Evolutionary conservation across 2,329 filamentous ascomycete genomes (phyloP).

Genomic region (Cladosporium sp.): DNA sequence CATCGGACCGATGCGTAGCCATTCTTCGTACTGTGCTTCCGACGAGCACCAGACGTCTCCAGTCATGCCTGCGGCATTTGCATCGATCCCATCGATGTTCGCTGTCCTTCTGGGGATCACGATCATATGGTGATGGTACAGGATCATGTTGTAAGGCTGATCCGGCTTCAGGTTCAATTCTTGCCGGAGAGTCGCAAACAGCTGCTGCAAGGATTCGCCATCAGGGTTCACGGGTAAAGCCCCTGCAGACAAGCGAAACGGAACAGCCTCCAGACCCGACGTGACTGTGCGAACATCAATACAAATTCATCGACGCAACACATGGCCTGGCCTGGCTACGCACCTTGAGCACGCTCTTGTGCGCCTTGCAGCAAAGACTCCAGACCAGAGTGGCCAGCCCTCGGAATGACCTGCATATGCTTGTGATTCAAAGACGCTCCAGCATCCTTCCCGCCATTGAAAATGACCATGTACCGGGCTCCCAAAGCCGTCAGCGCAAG

Average conservation of each 20-base stretch:
- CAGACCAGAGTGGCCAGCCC: conserved; percentile 30
- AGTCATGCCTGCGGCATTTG: conserved; percentile 40
- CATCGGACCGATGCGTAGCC: conserved; percentile 23
- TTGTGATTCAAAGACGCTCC: conserved; percentile 49
- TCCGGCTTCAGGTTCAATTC: conserved; percentile 22
- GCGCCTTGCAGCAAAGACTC: conserved; percentile 24
- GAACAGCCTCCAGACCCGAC: not conserved
- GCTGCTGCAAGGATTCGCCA: conserved; percentile 20
- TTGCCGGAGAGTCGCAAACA: conserved; percentile 26
- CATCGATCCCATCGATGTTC: conserved; percentile 30
- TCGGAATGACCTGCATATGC: conserved; percentile 46
- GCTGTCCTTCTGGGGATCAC: conserved; percentile 38
- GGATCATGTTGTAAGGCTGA: conserved; percentile 38
- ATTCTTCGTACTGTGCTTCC: conserved; percentile 23
- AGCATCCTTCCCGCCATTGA: conserved; percentile 48
- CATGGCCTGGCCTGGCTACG: not conserved
- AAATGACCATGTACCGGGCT: conserved; percentile 42
- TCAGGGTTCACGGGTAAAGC: conserved; percentile 17
- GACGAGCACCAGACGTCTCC: conserved; percentile 33
- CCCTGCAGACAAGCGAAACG: not conserved
- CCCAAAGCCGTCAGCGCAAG: conserved; percentile 35
- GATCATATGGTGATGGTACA: conserved; percentile 37
- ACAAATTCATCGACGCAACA: not conserved
- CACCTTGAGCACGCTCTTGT: conserved; percentile 19
- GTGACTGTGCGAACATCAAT: not conserved